Percentiles rank a stretch among this genome's conserved stretches.
Evolutionary conservation across 1,284 basidiomycete genomes (phyloP).

Genomic region (Cutaneotrichosporon sp.): DNA sequence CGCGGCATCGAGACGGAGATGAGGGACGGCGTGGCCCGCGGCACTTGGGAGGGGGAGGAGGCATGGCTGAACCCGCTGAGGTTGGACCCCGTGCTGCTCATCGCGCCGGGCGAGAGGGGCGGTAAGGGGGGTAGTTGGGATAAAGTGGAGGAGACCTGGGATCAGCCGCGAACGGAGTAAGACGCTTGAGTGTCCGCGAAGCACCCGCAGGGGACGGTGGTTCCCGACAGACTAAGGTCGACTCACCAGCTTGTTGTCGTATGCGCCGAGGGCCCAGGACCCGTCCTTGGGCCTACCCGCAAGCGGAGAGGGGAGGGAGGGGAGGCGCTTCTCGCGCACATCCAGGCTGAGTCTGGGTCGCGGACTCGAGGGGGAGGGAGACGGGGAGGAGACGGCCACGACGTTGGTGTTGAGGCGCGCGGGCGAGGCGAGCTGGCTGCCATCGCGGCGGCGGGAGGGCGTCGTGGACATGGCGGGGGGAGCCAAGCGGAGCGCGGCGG

Average conservation of each 20-base stretch:
- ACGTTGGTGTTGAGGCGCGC: slow-evolving; percentile 3
- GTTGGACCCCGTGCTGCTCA: slow-evolving; percentile 19
- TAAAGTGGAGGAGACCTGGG: slow-evolving; percentile 47
- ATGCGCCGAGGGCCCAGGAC: slow-evolving; percentile 37
- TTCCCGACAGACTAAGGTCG: slow-evolving; percentile 14
- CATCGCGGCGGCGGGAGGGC: neutral
- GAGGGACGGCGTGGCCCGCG: neutral
- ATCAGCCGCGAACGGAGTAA: neutral
- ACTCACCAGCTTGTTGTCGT: slow-evolving; percentile 48
- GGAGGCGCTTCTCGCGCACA: slow-evolving; percentile 22
- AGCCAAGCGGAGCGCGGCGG: neutral
- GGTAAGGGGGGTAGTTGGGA: slow-evolving; percentile 48
- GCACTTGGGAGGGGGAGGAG: slow-evolving; percentile 1
- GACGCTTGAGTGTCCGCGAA: neutral
- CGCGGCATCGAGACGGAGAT: slow-evolving; percentile 8
- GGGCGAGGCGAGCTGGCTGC: neutral
- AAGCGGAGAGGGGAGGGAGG: slow-evolving; percentile 13
- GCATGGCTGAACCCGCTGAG: slow-evolving; percentile 13
- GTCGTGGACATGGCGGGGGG: neutral
- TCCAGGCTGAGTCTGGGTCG: slow-evolving; percentile 17
- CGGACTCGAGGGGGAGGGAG: neutral
- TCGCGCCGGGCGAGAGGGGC: slow-evolving; percentile 36
- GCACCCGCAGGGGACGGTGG: neutral
- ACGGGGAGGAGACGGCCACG: neutral
- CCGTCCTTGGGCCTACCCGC: slow-evolving; percentile 16